Evolutionary conservation across 1,284 basidiomycete genomes (phyloP), one percentile per base, ranked within the genome.

Genomic region (Apiotrichum veenhuisii): DNA sequence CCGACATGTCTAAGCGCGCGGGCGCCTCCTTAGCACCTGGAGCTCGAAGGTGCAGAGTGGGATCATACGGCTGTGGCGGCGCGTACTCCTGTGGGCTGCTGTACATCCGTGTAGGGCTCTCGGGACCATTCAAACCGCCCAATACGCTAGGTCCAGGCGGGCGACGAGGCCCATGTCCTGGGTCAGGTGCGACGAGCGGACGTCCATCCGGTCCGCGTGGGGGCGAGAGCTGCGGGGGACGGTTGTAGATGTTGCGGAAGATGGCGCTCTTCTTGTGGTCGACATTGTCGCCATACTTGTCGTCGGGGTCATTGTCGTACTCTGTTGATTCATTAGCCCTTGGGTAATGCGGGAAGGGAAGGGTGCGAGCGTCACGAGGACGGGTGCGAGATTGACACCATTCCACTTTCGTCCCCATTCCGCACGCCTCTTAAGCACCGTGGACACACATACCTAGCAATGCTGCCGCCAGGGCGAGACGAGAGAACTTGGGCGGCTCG

Each of bases 401-500:
- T n/a, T 17, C 27, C 11, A 7, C 18, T 9, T 23, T 25, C 23
- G 2, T 8, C 26, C 26, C 7, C 8, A 8, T 12, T 30, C 30
- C 30, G 12, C 40, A 8, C 8, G 18, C 17, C 36, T 26, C 18
- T 26, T 18, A 25, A 25, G n/a, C 10, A 26, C 10, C 25, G 36
- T 17, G 41, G 20, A 14, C 15, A 14, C 12, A 48, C 61, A 5
- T n/a, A 67, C 66, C 66, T 18, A 67, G 53, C 11, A 67, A 57
- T 11, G 74, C 72, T n/a, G 74, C 74, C 8, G 72, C 74, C 36
- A 75, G 69, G 52, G 72, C 69, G 1, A 70, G 53, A 17, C 73
- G 59, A 34, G 59, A 64, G 53, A 70, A 62, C 14, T 26, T 17
- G 4, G 59, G 59, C 14, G 44, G 44, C 25, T 45, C 40, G 25